Conservation (phyloP, 352 stramenopile species). For the Pythium grandisporangium region DNA sequence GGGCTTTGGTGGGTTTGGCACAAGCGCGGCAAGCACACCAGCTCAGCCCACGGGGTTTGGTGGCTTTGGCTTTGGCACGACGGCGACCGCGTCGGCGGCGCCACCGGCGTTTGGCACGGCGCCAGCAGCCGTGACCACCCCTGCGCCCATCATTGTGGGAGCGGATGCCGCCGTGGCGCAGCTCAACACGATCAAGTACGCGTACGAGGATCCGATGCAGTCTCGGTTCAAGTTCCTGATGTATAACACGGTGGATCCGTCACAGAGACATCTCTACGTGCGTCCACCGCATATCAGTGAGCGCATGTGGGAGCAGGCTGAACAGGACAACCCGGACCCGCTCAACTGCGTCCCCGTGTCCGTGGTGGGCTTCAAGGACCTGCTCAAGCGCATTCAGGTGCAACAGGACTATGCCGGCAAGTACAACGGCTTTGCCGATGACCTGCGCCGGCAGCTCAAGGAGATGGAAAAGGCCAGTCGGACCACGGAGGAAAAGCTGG, state of each 20-base stretch:
- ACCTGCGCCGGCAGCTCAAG: constrained; percentile 58
- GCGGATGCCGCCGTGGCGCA: constrained; percentile 70
- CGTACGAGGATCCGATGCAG: constrained; percentile 75
- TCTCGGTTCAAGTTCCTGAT: constrained; percentile 87
- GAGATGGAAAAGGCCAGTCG: constrained; percentile 80
- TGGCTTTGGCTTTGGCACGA: constrained; percentile 9
- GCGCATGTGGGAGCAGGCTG: constrained; percentile 74
- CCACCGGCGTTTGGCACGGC: constrained; percentile 22
- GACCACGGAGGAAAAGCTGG: constrained; percentile 75
- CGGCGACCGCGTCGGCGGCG: constrained; percentile 7
- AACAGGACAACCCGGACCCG: constrained; percentile 82
- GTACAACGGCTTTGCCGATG: constrained; percentile 73
- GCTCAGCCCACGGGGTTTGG: constrained; percentile 1
- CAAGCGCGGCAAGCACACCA: constrained; percentile 4
- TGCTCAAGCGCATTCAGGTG: constrained; percentile 77
- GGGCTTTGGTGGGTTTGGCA: constrained; percentile 24
- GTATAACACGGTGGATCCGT: constrained; percentile 84
- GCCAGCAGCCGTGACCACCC: constrained; percentile 23
- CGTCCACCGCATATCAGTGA: constrained; percentile 79
- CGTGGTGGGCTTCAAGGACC: constrained; percentile 67
- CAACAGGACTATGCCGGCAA: constrained; percentile 76
- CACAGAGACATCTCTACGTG: constrained; percentile 69
- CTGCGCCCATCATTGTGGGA: constrained; percentile 61
- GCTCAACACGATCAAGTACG: constrained; percentile 75
- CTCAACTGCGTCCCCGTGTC: constrained; percentile 68